Evolutionary conservation across 2,329 filamentous ascomycete genomes (phyloP), one percentile per base, ranked within the genome.

Genomic region (Ophiostoma sp.): DNA sequence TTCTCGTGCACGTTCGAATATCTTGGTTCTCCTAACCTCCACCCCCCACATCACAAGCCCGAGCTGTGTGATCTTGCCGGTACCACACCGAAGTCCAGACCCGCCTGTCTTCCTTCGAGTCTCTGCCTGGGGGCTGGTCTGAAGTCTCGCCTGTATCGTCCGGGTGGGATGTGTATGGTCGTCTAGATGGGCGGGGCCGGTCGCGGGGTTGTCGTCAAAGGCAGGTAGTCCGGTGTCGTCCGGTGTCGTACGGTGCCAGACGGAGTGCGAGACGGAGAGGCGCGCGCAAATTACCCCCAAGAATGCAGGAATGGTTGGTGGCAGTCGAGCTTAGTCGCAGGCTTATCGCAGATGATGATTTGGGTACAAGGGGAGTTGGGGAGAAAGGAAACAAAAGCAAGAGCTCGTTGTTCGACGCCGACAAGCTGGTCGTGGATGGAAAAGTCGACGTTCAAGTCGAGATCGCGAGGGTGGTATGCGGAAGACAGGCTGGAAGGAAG

Each of bases 31-130:
- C 27, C 1, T 27, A 27, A 27, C 76, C 75, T 76, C 78, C 77
- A 76, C 77, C 77, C 77, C 79, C 80, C 78, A 75, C 81, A 81
- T 81, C 78, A 78, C 80, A 79, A 77, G 72, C 66, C 27, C 45
- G 77, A 74, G 77, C 75, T 76, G 68, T 71, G 66, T 69, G 73
- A 75, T 71, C 76, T 73, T 70, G 74, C 67, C 72, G 72, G 73
- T 75, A 75, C 47, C 64, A 55, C 47, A 36, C 64, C 27, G 47
- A 2, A 36, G 44, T n/a, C 45, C 12, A 18, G 58, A 62, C 38
- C 49, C 11, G 14, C 49, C 27, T 55, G 18, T 55, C 49, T 55
- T 7, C 27, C 18, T 55, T 4, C n/a, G n/a, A 27, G 60, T 63
- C 40, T 16, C n/a, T 52, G 18, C 18, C n/a, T n/a, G 45, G 49